Conservation (phyloP, 129 eudicot genomes). For the Flaveria bidentis region DNA sequence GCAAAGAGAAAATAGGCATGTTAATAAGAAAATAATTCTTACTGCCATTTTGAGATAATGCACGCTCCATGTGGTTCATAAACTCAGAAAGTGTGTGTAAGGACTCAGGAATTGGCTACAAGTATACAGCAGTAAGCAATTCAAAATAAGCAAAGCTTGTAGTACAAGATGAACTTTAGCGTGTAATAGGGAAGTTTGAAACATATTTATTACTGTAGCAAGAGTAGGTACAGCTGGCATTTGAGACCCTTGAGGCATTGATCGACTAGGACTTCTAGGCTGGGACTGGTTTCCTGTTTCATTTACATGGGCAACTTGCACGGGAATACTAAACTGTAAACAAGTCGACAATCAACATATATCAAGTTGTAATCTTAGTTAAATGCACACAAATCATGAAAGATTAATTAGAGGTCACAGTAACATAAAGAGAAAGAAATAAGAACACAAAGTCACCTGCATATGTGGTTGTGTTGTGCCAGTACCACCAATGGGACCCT, state of each 20-base stretch:
- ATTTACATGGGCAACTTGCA: conserved; percentile 55
- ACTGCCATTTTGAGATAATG: conserved; percentile 62
- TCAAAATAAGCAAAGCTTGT: conserved; percentile 9
- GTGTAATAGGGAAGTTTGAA: conserved; percentile 3
- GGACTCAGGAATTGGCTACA: conserved; percentile 92
- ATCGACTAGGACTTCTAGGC: conserved; percentile 9
- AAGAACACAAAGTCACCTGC: conserved; percentile 46
- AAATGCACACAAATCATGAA: conserved; percentile 11
- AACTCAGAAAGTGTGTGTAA: conserved; percentile 71
- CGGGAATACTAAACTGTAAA: conserved; percentile 41
- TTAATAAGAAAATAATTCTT: neutral
- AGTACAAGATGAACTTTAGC: neutral
- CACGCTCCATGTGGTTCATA: conserved; percentile 76
- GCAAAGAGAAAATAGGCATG: neutral
- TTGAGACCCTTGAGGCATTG: conserved; percentile 13
- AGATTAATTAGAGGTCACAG: neutral
- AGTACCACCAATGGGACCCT: conserved; percentile 33
- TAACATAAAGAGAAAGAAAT: neutral
- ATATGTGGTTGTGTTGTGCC: conserved; percentile 50
- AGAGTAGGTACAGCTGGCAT: conserved; percentile 60
- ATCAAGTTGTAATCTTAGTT: neutral
- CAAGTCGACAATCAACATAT: conserved; percentile 2
- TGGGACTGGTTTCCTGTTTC: conserved; percentile 48
- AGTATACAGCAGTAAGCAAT: neutral
- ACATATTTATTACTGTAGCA: conserved; percentile 43